phyloP scores from a whole-genome alignment of 164 flowering plant species.

The Magnolia kwangsiensis region DNA sequence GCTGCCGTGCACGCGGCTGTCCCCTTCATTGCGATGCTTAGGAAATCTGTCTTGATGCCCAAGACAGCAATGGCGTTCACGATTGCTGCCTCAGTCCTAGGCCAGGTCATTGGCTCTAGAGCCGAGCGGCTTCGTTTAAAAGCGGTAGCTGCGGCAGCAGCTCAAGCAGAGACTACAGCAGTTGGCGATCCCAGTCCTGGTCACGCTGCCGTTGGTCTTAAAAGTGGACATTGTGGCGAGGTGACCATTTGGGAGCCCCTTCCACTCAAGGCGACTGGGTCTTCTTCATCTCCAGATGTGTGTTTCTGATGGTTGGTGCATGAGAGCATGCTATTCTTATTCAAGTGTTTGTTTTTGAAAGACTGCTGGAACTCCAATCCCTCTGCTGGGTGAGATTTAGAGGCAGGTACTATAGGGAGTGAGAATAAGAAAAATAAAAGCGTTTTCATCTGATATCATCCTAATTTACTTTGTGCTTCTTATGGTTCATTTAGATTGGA shows the following conservation, averaged over 20 bases:
- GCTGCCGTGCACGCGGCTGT: constrained; percentile 89
- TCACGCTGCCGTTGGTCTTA: background rate
- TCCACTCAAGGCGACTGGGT: constrained; percentile 9
- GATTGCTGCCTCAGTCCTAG: constrained; percentile 68
- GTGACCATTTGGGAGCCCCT: constrained; percentile 24
- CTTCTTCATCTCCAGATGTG: constrained; percentile 15
- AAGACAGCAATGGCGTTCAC: constrained; percentile 81
- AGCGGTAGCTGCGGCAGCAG: constrained; percentile 7
- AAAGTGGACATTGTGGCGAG: constrained; percentile 22
- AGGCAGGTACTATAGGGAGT: background rate
- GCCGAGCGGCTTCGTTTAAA: constrained; percentile 67
- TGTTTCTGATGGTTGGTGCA: constrained; percentile 21
- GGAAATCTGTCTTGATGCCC: constrained; percentile 64
- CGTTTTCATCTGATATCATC: background rate
- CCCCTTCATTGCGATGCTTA: constrained; percentile 91
- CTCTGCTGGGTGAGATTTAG: background rate
- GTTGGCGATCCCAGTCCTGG: background rate
- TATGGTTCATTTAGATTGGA: background rate
- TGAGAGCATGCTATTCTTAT: background rate
- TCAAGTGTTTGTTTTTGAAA: background rate
- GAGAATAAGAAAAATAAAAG: constrained; percentile 1
- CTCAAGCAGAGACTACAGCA: background rate
- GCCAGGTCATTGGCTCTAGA: constrained; percentile 80
- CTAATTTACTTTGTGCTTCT: too few relatives aligned
- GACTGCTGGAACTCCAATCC: background rate